A percentile compares a stretch with the other conserved stretches of the same genome.
Evolutionary conservation across 2,329 filamentous ascomycete genomes (phyloP).

Genomic region (Cladosporium austrohemisphaericum): DNA sequence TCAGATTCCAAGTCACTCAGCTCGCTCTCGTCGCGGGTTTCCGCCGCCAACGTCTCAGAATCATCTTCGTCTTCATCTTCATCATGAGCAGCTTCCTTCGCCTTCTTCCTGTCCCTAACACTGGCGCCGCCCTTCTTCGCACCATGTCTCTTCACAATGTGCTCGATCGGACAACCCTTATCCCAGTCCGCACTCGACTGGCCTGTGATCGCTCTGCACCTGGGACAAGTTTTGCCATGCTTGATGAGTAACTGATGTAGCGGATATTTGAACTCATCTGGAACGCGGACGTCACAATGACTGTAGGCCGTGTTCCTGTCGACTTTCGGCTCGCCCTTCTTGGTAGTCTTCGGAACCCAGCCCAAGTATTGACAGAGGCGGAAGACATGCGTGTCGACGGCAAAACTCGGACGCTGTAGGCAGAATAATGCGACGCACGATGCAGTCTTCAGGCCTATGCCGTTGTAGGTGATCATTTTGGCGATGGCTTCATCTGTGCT

Average conservation of each 20-base stretch:
- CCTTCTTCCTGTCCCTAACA: conserved; percentile 33
- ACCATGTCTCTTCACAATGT: conserved; percentile 57
- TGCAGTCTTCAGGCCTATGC: conserved; percentile 64
- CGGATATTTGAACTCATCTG: conserved; percentile 60
- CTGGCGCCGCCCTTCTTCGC: conserved; percentile 46
- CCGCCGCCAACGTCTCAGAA: conserved; percentile 68
- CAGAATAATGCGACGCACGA: conserved; percentile 64
- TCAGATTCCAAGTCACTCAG: conserved; percentile 35
- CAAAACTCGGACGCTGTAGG: conserved; percentile 59
- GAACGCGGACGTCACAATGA: conserved; percentile 59
- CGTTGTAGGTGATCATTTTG: conserved; percentile 56
- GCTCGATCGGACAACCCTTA: conserved; percentile 61
- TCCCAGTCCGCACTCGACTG: conserved; percentile 61
- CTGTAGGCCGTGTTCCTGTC: conserved; percentile 53
- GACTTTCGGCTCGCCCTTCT: conserved; percentile 43
- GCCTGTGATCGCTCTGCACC: conserved; percentile 59
- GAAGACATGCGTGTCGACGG: conserved; percentile 65
- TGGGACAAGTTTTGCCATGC: conserved; percentile 59
- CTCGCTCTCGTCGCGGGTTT: conserved; percentile 60
- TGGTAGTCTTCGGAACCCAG: conserved; percentile 53
- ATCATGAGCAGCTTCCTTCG: conserved; percentile 74
- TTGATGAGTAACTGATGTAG: conserved; percentile 60
- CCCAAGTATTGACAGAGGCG: conserved; percentile 59
- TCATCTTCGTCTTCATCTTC: conserved; percentile 70
- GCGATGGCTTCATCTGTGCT: conserved; percentile 55